Conservation (phyloP, 2,329 filamentous ascomycete species). For the Meredithiella fracta region DNA sequence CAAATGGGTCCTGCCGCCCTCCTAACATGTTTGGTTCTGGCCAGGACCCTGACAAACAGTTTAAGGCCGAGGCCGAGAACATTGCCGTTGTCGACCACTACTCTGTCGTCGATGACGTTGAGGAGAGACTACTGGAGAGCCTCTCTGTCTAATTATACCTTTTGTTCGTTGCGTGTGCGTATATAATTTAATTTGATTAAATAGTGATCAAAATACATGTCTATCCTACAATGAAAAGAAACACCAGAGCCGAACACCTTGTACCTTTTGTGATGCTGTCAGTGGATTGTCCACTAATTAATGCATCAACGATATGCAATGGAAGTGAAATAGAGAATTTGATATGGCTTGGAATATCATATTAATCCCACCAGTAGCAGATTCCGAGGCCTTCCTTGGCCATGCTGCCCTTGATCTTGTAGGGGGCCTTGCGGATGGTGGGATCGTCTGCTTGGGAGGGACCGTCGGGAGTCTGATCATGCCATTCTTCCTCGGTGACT, state of each 20-base stretch:
- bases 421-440: conserved; percentile 48
- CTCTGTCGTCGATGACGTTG: conserved; percentile 76
- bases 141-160: conserved; percentile 7
- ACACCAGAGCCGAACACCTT: conserved; percentile 3
- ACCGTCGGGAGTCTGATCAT: conserved; percentile 64
- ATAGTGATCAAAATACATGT: conserved; percentile 10
- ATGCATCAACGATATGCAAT: conserved; percentile 1
- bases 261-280: neutral
- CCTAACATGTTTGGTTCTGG: conserved; percentile 75
- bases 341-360: neutral
- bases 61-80: conserved; percentile 84
- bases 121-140: conserved; percentile 53
- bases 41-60: conserved; percentile 90
- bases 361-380: conserved; percentile 45
- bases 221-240: conserved; percentile 1
- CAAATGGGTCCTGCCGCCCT: conserved; percentile 71
- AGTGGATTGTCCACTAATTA: neutral
- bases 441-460: conserved; percentile 46
- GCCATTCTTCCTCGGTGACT: conserved; percentile 77
- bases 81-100: conserved; percentile 87
- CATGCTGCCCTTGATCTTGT: conserved; percentile 51
- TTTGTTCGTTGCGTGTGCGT: neutral
- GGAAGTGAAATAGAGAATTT: neutral
- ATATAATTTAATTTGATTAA: neutral
- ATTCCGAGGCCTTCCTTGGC: conserved; percentile 44